Evolutionary conservation across 23 red algal genomes (phyloP), one percentile per base, ranked within the genome.

Genomic region (Cyanidioschyzon merolae): DNA sequence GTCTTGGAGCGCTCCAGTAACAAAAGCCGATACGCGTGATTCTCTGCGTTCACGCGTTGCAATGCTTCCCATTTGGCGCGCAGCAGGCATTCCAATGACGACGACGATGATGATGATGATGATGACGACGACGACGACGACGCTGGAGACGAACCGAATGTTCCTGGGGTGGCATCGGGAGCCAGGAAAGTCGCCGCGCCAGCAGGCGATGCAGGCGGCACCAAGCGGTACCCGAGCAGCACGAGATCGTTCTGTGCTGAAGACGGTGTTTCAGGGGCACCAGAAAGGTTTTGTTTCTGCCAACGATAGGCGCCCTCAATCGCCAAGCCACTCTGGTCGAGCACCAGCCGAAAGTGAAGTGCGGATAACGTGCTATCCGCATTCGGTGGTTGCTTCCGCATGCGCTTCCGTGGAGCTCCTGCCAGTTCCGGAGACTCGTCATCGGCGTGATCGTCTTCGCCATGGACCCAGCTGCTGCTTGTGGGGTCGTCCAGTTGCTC

Each of bases 291-390:
- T 7, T 7, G 21, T 54, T 54, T 54, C 45, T 7, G 45, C 45
- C 45, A 54, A 54, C 63, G 3, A 27, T 71, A 71, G 16, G 12
- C 32, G 63, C 63, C 63, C 30, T 71, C 63, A 27, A 71, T 32
- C 63, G 32, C 63, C 16, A 71, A 7, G 30, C 63, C 63, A 71
- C 63, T 71, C 7, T 25, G n/a, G 29, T 71, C 63, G 63, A 71
- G 7, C n/a, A 71, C 21, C 45, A 54, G 7, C 21, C 45, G 45
- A 54, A 54, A 54, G 21, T 21, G 45, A 54, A 54, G 45, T 21
- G 12, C 12, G 7, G 45, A 7, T n/a, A n/a, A n/a, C 21, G 45
- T 54, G 12, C 12, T 54, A 7, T 7, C 12, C 45, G 7, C 21
- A 21, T 54, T 54, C 7, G 12, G 12, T 21, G 45, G 7, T 21